Conservation (phyloP, 768 basidiomycete genomes). For the Cystofilobasidium capitatum region DNA sequence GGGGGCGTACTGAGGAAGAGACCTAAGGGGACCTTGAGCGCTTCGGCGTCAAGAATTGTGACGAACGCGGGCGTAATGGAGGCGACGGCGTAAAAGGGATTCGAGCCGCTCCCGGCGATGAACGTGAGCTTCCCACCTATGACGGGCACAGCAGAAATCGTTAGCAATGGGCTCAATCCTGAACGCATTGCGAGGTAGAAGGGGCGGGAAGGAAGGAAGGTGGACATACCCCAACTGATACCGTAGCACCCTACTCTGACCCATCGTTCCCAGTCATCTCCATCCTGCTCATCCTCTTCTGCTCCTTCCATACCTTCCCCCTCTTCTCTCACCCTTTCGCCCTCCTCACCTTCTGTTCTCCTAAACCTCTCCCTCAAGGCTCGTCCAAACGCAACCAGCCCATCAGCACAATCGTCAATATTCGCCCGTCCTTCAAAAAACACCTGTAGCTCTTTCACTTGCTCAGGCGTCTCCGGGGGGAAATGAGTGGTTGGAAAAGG, state of each 20-base stretch:
- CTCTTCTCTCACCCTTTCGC: not conserved
- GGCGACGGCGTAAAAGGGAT: constrained; percentile 10
- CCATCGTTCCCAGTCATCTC: not conserved
- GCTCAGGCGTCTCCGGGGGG: constrained; percentile 3
- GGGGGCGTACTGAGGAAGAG: constrained; percentile 4
- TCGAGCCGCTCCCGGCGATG: constrained; percentile 5
- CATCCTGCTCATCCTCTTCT: not conserved
- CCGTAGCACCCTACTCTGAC: constrained; percentile 5
- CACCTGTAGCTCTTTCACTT: not conserved
- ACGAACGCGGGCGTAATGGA: constrained; percentile 11
- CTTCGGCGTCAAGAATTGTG: constrained; percentile 7
- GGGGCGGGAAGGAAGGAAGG: not conserved
- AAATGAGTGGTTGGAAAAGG: constrained; percentile 4
- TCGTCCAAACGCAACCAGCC: constrained; percentile 4
- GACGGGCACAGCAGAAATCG: not conserved
- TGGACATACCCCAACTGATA: constrained; percentile 1
- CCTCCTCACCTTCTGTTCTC: not conserved
- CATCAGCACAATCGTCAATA: constrained; percentile 11
- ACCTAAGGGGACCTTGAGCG: constrained; percentile 4
- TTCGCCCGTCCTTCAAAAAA: constrained; percentile 3
- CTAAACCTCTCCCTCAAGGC: not conserved
- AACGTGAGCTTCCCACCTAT: constrained; percentile 15
- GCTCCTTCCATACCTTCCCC: not conserved
- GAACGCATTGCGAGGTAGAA: not conserved
- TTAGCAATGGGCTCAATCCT: not conserved